Conservation (phyloP, 495 filamentous ascomycete species). For the Trichoderma parareesei region DNA sequence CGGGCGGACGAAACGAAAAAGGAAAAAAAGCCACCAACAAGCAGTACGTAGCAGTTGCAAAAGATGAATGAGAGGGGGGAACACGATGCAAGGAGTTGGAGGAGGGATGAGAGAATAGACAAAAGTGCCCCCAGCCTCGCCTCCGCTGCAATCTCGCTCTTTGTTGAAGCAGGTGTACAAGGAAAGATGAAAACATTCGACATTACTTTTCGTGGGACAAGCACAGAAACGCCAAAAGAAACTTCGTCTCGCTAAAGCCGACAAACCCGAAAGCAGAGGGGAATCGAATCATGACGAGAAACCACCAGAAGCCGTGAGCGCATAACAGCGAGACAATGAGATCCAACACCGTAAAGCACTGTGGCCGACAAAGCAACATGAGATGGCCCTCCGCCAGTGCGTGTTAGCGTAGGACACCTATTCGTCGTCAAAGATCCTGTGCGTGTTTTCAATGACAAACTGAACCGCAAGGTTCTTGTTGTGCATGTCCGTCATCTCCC, state of each 20-base stretch:
- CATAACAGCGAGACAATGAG: background rate
- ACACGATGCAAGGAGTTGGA: background rate
- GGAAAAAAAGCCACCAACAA: background rate
- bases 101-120: background rate
- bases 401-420: background rate
- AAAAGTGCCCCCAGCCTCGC: background rate
- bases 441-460: slow-evolving; percentile 79
- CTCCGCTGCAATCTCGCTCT: background rate
- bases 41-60: background rate
- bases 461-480: slow-evolving; percentile 85
- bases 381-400: too few species aligned
- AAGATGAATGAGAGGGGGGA: background rate
- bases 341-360: background rate
- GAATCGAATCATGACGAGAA: background rate
- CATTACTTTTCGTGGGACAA: slow-evolving; percentile 4
- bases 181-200: background rate
- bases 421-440: slow-evolving; percentile 57
- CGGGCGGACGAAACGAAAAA: background rate
- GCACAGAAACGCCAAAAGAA: slow-evolving; percentile 3
- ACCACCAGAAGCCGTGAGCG: slow-evolving; percentile 1
- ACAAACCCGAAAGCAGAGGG: slow-evolving; percentile 2
- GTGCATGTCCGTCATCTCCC: slow-evolving; percentile 94
- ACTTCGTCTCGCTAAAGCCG: slow-evolving; percentile 5
- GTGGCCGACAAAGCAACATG: background rate
- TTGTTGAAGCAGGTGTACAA: background rate